phyloP scores from a whole-genome alignment of 73 alveolate species.

The Paramecium pentaurelia region DNA sequence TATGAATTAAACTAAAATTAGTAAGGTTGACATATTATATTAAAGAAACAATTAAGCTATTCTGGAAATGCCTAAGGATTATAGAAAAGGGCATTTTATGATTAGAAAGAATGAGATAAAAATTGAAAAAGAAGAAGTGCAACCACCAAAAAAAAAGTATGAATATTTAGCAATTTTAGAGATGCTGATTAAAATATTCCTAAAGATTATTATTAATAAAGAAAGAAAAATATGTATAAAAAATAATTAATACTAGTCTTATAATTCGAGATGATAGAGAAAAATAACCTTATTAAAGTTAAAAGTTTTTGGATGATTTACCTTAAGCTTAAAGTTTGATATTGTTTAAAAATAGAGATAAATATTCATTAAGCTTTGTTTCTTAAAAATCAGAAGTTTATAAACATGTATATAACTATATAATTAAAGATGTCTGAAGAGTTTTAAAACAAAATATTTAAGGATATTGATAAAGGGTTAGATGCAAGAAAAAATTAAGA shows the following conservation, averaged over 20 bases:
- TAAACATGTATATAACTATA: background rate
- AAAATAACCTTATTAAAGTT: background rate
- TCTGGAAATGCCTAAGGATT: background rate
- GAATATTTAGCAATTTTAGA: background rate
- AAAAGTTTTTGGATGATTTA: background rate
- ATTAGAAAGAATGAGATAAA: background rate
- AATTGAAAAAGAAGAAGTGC: background rate
- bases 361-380: background rate
- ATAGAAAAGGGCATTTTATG: background rate
- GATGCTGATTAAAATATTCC: background rate
- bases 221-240: background rate
- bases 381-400: background rate
- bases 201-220: background rate
- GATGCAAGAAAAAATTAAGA: background rate
- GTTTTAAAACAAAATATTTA: background rate
- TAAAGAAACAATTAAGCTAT: background rate
- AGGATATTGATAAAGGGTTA: background rate
- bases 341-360: background rate
- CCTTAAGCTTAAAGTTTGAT: background rate
- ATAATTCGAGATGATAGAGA: background rate
- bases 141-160: background rate
- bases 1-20: background rate
- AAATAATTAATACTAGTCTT: background rate
- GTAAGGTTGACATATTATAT: background rate
- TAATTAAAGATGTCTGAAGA: background rate